These are phyloP conservation scores for Fistulinella prunicolor DNA, from an alignment of 768 basidiomycete species.

Conservation along the genomic window DNA sequence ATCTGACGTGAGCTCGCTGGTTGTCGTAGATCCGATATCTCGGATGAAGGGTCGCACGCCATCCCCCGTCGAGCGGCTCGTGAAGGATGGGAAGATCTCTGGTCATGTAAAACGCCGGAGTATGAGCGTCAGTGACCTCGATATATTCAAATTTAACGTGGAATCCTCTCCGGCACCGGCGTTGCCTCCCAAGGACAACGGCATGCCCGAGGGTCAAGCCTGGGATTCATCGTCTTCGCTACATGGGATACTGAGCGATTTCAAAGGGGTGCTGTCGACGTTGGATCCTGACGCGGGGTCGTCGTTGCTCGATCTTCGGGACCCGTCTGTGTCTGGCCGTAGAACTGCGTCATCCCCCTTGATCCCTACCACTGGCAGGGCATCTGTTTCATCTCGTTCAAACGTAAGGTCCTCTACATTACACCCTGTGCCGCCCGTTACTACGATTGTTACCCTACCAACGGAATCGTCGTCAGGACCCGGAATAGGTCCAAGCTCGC, in stretches of 20 bases:
- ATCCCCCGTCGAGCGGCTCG: slow-evolving; percentile 30
- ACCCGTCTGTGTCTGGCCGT: slow-evolving; percentile 59
- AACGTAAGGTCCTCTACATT: slow-evolving; percentile 21
- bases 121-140: slow-evolving; percentile 69
- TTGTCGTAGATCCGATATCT: slow-evolving; percentile 51
- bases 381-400: slow-evolving; percentile 18
- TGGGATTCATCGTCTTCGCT: slow-evolving; percentile 47
- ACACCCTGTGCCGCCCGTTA: slow-evolving; percentile 12
- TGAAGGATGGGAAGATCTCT: slow-evolving; percentile 27
- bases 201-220: slow-evolving; percentile 23
- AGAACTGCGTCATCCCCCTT: slow-evolving; percentile 37
- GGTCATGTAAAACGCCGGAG: slow-evolving; percentile 56
- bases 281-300: slow-evolving; percentile 54
- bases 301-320: slow-evolving; percentile 57
- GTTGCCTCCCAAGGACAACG: slow-evolving; percentile 33
- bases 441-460: slow-evolving; percentile 26
- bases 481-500: slow-evolving; percentile 32
- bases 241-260: slow-evolving; percentile 65
- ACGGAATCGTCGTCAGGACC: slow-evolving; percentile 23
- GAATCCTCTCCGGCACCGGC: slow-evolving; percentile 37
- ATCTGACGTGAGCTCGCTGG: slow-evolving; percentile 53
- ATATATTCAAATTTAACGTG: slow-evolving; percentile 45
- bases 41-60: slow-evolving; percentile 35
- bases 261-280: slow-evolving; percentile 68
- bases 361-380: slow-evolving; percentile 34